phyloP scores from a whole-genome alignment of 78 protist species.

The Parvularia atlantis region DNA sequence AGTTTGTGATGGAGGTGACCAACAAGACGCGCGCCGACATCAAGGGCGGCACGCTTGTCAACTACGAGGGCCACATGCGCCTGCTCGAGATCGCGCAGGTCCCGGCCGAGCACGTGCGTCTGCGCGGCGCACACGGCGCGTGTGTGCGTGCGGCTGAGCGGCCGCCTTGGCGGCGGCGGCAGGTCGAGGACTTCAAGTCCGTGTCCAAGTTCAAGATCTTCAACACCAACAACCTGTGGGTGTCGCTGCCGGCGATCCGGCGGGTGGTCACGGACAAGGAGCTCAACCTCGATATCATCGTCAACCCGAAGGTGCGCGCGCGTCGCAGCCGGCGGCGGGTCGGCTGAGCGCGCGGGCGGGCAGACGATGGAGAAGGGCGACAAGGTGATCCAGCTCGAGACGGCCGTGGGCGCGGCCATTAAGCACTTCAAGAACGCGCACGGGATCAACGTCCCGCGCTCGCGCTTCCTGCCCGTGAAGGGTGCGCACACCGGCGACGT shows the following conservation, averaged over 20 bases:
- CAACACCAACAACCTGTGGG: conserved; percentile 98
- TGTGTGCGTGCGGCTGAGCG: too few relatives aligned
- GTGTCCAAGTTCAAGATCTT: conserved; percentile 82
- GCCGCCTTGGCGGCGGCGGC: too few relatives aligned
- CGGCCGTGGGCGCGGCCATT: conserved; percentile 94
- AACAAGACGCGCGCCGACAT: conserved; percentile 90
- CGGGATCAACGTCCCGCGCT: conserved; percentile 83
- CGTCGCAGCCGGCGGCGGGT: background rate
- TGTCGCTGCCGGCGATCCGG: conserved; percentile 65
- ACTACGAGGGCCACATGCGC: conserved; percentile 48
- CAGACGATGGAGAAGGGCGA: conserved; percentile 32
- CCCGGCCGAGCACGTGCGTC: conserved; percentile 48
- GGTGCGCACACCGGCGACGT: too few relatives aligned
- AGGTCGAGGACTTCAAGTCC: conserved; percentile 81
- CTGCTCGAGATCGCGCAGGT: conserved; percentile 91
- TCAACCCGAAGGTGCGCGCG: conserved; percentile 68
- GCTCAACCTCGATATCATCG: conserved; percentile 75
- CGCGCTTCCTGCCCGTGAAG: conserved; percentile 96
- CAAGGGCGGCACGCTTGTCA: conserved; percentile 90
- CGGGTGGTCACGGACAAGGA: conserved; percentile 24
- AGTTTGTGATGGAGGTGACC: conserved; percentile 86
- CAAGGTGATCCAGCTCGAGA: conserved; percentile 91
- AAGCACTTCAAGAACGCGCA: conserved; percentile 60
- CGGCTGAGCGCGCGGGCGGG: too few relatives aligned
- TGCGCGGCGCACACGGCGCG: background rate